phyloP scores from a whole-genome alignment of 2,329 filamentous ascomycete species.

The Pseudogymnoascus sp. region DNA sequence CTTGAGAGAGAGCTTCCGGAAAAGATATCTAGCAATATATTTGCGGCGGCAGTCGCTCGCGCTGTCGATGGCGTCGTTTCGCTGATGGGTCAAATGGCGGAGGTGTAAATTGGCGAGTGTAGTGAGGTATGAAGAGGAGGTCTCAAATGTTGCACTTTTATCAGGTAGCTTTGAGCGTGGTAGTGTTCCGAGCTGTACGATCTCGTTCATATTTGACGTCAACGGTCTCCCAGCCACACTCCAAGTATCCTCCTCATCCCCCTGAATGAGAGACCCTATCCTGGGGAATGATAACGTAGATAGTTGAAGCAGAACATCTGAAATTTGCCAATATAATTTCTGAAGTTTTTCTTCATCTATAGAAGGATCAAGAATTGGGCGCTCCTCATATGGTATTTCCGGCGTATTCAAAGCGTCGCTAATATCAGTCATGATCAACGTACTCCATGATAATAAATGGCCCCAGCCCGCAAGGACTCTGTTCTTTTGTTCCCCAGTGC shows the following conservation, averaged over 20 bases:
- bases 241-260: conserved; percentile 18
- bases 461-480: conserved; percentile 20
- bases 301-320: conserved; percentile 35
- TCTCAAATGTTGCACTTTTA: conserved; percentile 22
- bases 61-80: conserved; percentile 31
- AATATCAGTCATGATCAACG: conserved; percentile 21
- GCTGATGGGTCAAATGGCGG: conserved; percentile 32
- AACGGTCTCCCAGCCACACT: conserved; percentile 31
- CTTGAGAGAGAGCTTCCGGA: conserved; percentile 24
- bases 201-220: conserved; percentile 37
- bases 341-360: conserved; percentile 30
- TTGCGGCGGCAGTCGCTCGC: conserved; percentile 28
- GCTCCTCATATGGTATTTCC: conserved; percentile 18
- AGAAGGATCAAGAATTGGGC: conserved; percentile 29
- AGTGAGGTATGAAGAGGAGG: conserved; percentile 33
- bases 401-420: conserved; percentile 20
- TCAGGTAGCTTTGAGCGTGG: conserved; percentile 21
- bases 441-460: conserved; percentile 33
- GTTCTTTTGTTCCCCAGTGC: conserved; percentile 17
- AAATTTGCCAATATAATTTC: conserved; percentile 34
- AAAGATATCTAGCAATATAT: conserved; percentile 30
- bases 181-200: conserved; percentile 23
- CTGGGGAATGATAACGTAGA: conserved; percentile 27
- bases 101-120: conserved; percentile 37
- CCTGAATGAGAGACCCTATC: conserved; percentile 34